These are phyloP conservation scores for Limtongozyma cylindracea DNA, from an alignment of 805 yeast genomes.

Conservation along the genomic window DNA sequence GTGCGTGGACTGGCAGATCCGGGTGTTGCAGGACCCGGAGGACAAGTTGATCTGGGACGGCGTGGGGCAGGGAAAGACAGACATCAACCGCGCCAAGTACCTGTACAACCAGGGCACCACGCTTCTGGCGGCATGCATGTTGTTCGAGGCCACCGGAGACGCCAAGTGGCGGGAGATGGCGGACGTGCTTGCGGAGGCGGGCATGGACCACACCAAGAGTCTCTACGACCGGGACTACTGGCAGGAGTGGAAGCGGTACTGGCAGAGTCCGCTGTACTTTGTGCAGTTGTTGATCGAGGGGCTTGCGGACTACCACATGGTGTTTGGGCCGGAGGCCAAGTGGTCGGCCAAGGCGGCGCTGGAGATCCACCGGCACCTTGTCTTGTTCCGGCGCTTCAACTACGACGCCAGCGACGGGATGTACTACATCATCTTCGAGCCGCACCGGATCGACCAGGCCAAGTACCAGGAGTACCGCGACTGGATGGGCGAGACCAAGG, in stretches of 20 bases:
- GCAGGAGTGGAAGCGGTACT: constrained; percentile 20
- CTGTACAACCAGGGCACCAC: constrained; percentile 49
- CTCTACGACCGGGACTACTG: constrained; percentile 41
- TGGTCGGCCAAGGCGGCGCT: constrained; percentile 10
- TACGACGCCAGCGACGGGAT: constrained; percentile 31
- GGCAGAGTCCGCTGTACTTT: constrained; percentile 40
- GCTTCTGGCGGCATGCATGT: constrained; percentile 21
- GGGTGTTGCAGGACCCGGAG: constrained; percentile 20
- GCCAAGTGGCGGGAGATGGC: constrained; percentile 21
- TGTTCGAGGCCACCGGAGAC: constrained; percentile 24
- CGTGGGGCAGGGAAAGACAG: too few species aligned
- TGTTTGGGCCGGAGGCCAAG: constrained; percentile 14
- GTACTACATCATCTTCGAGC: constrained; percentile 34
- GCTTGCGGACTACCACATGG: constrained; percentile 33
- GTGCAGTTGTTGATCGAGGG: constrained; percentile 43
- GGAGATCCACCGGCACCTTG: constrained; percentile 26
- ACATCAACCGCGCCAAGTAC: too few species aligned
- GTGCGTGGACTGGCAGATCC: constrained; percentile 32
- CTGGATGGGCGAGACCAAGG: constrained; percentile 29
- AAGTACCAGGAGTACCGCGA: constrained; percentile 21
- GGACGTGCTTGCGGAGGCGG: constrained; percentile 27
- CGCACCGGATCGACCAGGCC: constrained; percentile 23
- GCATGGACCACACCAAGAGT: constrained; percentile 24
- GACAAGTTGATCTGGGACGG: constrained; percentile 42
- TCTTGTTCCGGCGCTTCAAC: constrained; percentile 28